Evolutionary conservation across 306 rosid species (phyloP).

Genomic region (Lathyrus oleraceus): DNA sequence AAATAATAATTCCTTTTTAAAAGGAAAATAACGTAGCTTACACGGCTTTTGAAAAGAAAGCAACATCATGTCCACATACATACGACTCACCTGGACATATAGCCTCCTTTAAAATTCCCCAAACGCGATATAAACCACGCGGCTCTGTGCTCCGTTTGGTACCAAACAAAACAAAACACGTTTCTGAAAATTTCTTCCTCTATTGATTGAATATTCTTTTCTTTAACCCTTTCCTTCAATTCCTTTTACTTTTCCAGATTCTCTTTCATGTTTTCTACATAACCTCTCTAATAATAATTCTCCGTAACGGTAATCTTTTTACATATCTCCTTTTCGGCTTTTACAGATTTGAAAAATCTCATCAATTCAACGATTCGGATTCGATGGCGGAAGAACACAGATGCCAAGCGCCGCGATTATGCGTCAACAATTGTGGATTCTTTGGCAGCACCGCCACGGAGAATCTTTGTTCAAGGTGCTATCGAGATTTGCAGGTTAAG

Average conservation of each 20-base stretch:
- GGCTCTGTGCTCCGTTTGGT: background rate
- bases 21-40: background rate
- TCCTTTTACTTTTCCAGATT: background rate
- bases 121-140: background rate
- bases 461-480: conserved; percentile 70
- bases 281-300: background rate
- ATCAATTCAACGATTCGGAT: background rate
- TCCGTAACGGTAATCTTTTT: background rate
- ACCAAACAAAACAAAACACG: background rate
- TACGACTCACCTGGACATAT: background rate
- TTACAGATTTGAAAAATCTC: background rate
- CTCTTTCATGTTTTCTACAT: background rate
- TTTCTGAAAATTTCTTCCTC: background rate
- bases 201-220: background rate
- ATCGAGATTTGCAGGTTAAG: conserved; percentile 63
- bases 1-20: background rate
- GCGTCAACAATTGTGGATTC: conserved; percentile 83
- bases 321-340: background rate
- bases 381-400: conserved; percentile 84
- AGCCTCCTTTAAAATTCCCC: background rate
- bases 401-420: conserved; percentile 68
- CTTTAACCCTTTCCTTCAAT: background rate
- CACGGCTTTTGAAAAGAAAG: background rate
- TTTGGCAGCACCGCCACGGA: conserved; percentile 69
- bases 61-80: background rate